phyloP scores from a whole-genome alignment of 2,329 filamentous ascomycete species.

The Apiospora hydei region DNA sequence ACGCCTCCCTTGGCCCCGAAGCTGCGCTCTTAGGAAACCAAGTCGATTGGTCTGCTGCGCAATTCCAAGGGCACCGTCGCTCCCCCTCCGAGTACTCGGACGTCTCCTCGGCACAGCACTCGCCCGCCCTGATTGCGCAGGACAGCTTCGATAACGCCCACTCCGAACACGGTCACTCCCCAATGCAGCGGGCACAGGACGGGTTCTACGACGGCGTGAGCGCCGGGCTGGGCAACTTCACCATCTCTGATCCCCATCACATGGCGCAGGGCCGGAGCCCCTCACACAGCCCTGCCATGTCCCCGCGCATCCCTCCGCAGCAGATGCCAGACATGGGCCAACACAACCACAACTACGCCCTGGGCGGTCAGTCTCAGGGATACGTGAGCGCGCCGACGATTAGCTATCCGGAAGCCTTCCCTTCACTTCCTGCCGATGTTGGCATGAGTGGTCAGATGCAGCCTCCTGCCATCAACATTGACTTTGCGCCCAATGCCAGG shows the following conservation, averaged over 20 bases:
- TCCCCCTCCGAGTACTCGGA: slow-evolving; percentile 92
- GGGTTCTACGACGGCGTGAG: slow-evolving; percentile 76
- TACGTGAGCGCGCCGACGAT: slow-evolving; percentile 53
- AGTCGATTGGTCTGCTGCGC: slow-evolving; percentile 61
- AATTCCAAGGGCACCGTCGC: slow-evolving; percentile 84
- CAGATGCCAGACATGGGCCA: slow-evolving; percentile 61
- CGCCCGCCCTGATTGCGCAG: slow-evolving; percentile 79
- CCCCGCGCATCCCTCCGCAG: slow-evolving; percentile 66
- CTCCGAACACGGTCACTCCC: slow-evolving; percentile 76
- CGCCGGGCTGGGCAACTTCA: slow-evolving; percentile 80
- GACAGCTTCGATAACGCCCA: slow-evolving; percentile 74
- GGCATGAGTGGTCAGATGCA: slow-evolving; percentile 71
- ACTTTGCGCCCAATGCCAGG: slow-evolving; percentile 80
- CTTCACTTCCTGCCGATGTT: slow-evolving; percentile 54
- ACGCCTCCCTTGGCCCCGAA: slow-evolving; percentile 64
- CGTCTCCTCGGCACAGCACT: slow-evolving; percentile 84
- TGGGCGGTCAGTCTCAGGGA: slow-evolving; percentile 49
- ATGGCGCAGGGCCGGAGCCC: slow-evolving; percentile 82
- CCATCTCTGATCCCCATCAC: slow-evolving; percentile 73
- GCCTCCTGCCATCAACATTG: slow-evolving; percentile 93
- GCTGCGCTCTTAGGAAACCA: slow-evolving; percentile 63
- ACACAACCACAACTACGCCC: slow-evolving; percentile 53
- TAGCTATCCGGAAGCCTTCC: slow-evolving; percentile 59
- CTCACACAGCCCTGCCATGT: slow-evolving; percentile 75
- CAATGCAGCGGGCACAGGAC: slow-evolving; percentile 79